These are phyloP conservation scores for Sporothrix globosa DNA, from an alignment of 2,329 filamentous ascomycete genomes.

Conservation along the genomic window DNA sequence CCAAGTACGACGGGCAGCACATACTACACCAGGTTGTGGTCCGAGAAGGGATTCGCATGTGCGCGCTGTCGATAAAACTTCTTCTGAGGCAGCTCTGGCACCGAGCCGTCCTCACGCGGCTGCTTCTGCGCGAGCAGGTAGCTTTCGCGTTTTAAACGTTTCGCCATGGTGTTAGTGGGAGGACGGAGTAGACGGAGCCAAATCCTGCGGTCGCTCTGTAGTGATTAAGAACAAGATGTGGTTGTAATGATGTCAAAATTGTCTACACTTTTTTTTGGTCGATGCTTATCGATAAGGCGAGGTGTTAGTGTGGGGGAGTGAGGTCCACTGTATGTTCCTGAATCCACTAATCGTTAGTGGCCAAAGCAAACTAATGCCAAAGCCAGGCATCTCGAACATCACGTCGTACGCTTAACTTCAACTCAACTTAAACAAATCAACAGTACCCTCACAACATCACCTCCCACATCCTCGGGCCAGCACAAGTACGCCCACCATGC, in stretches of 20 bases:
- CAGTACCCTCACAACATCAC: not conserved
- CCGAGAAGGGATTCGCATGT: conserved; percentile 97
- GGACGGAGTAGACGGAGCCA: too few relatives aligned
- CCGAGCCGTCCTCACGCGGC: conserved; percentile 50
- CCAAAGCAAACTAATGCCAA: not conserved
- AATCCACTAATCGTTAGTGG: not conserved
- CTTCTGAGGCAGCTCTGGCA: conserved; percentile 78
- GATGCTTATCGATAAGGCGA: conserved; percentile 32
- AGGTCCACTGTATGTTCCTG: not conserved
- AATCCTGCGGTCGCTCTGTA: not conserved
- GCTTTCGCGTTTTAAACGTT: conserved; percentile 67
- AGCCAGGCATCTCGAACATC: not conserved
- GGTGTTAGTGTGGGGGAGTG: not conserved
- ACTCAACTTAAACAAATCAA: not conserved
- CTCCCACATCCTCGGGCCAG: not conserved
- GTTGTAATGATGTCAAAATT: not conserved
- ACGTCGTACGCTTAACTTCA: not conserved
- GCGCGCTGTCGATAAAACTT: conserved; percentile 95
- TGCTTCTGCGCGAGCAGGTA: conserved; percentile 59
- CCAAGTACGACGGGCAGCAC: not conserved
- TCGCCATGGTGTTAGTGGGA: conserved; percentile 42
- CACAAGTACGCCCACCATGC: conserved; percentile 48
- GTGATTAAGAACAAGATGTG: not conserved
- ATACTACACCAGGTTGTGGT: conserved; percentile 82
- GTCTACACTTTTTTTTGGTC: conserved; percentile 21